Conservation (phyloP, 495 filamentous ascomycete genomes). For the Aspergillus nidulans region DNA sequence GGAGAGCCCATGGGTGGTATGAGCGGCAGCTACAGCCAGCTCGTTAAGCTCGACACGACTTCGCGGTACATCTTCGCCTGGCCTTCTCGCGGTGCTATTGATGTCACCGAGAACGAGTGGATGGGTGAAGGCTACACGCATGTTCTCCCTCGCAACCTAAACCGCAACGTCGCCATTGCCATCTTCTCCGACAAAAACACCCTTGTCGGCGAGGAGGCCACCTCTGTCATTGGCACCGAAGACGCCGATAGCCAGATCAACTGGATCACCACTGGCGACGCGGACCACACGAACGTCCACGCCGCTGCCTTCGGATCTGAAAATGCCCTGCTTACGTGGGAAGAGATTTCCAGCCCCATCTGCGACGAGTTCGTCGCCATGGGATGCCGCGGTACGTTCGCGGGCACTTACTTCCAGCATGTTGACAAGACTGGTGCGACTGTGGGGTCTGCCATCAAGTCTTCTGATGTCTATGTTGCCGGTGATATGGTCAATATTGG, state of each 20-base stretch:
- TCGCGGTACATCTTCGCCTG: constrained; percentile 50
- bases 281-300: constrained; percentile 52
- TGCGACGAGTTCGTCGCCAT: constrained; percentile 47
- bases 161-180: constrained; percentile 49
- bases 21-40: constrained; percentile 48
- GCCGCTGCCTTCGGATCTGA: constrained; percentile 43
- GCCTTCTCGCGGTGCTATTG: constrained; percentile 48
- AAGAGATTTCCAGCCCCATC: constrained; percentile 43
- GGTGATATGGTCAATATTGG: constrained; percentile 50
- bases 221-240: constrained; percentile 40
- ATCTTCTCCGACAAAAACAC: constrained; percentile 47
- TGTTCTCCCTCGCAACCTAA: constrained; percentile 40
- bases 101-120: constrained; percentile 46
- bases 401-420: constrained; percentile 48
- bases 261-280: constrained; percentile 42
- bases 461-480: constrained; percentile 43
- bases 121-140: constrained; percentile 48
- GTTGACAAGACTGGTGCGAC: constrained; percentile 38
- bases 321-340: constrained; percentile 49
- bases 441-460: constrained; percentile 36
- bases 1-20: constrained; percentile 56
- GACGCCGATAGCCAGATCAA: constrained; percentile 49
- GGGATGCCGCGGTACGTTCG: constrained; percentile 46
- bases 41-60: constrained; percentile 40
- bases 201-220: constrained; percentile 42